Evolutionary conservation across 2,329 filamentous ascomycete genomes (phyloP).

Genomic region (Trichoderma sp.): DNA sequence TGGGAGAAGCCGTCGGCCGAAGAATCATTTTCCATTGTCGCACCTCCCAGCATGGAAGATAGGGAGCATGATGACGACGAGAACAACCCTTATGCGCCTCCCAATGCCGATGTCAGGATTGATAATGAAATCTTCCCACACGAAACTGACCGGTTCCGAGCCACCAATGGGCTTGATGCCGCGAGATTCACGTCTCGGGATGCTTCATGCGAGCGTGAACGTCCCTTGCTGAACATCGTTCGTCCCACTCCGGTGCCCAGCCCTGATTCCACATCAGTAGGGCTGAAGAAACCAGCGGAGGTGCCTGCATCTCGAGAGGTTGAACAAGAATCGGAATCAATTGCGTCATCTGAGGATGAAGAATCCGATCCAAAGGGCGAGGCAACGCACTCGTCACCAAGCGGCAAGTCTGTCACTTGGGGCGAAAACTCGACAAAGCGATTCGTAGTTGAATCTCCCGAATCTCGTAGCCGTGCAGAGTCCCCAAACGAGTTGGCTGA

Average conservation of each 20-base stretch:
- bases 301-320: slow-evolving; percentile 26
- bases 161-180: slow-evolving; percentile 29
- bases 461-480: slow-evolving; percentile 40
- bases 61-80: slow-evolving; percentile 40
- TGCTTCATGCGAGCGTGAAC: slow-evolving; percentile 54
- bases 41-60: slow-evolving; percentile 55
- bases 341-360: slow-evolving; percentile 36
- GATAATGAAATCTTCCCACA: slow-evolving; percentile 59
- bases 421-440: slow-evolving; percentile 65
- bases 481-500: slow-evolving; percentile 30
- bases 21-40: slow-evolving; percentile 50
- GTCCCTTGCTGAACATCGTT: slow-evolving; percentile 62
- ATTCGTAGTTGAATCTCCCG: slow-evolving; percentile 62
- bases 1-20: slow-evolving; percentile 46
- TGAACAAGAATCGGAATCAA: slow-evolving; percentile 1
- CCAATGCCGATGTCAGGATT: slow-evolving; percentile 64
- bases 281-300: slow-evolving; percentile 25
- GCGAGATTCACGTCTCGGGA: slow-evolving; percentile 50
- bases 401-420: slow-evolving; percentile 63
- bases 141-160: slow-evolving; percentile 46
- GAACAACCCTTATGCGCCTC: slow-evolving; percentile 55
- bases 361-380: slow-evolving; percentile 45
- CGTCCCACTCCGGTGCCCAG: slow-evolving; percentile 56
- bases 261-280: slow-evolving; percentile 46
- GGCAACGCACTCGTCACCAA: slow-evolving; percentile 40